Base-by-base conservation (phyloP, 1,284 basidiomycete genomes). In the Singerocomus inundabilis region DNA sequence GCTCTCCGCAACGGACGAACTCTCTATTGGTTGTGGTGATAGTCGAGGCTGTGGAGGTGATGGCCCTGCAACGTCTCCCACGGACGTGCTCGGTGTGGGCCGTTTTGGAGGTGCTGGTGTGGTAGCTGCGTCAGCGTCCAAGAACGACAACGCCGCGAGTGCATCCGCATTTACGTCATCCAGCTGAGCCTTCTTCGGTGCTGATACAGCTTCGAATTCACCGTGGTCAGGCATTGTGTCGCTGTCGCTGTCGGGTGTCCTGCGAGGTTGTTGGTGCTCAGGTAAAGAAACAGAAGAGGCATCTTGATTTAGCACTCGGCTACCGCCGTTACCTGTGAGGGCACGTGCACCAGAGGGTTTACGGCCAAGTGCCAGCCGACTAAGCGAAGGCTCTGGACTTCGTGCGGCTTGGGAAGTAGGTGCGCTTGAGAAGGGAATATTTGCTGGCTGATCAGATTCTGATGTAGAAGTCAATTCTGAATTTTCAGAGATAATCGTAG, bases 301-400 rank as follows among this genome's bases (percentile, higher is more conserved):
- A 13, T 72, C 70, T 53, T 52, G 47, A 69, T 68, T 65, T 67
- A 54, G 56, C 33, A 44, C 56, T 67, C 68, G 67, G 64, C 59
- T 71, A 55, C 55, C 46, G 44, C 63, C 72, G 62, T 45, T 51
- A 51, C 48, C 47, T 36, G 79, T 74, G 47, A 78, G 84, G 42
- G 87, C 90, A 81, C 91, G 87, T 80, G 91, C 91, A 34, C 91
- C 91, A 38, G 88, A 88, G 15, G 91, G 91, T 65, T 85, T 87
- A 61, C 85, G 78, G 60, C 84, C 84, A 37, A 88, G 61, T 29
- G 66, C 68, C 60, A 72, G 64, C 57, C 75, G 72, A 35, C 49
- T 48, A 63, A 61, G 53, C 53, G 55, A 61, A 1, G 52, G 53
- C 15, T 63, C 66, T 39, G 53, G 55, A 15, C 74, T 71, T 45